Percentiles rank a stretch among this genome's conserved stretches.
Conservation (phyloP, 345 rosid genomes). For the Eucalyptus polyanthemos region DNA sequence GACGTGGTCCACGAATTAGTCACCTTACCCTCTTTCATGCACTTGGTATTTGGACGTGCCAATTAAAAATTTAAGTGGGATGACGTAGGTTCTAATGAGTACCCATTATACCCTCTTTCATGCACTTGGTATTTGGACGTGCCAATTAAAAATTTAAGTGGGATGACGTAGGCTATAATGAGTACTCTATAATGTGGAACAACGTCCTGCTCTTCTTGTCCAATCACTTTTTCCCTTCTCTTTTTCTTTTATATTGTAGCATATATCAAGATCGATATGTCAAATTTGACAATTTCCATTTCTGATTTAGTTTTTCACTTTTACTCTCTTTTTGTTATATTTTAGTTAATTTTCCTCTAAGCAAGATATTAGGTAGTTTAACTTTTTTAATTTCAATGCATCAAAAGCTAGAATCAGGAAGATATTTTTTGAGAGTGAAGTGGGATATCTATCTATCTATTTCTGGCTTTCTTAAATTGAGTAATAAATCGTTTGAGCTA, state of each 20-base stretch:
- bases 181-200: neutral
- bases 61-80: too few species aligned
- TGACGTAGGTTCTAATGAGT: too few species aligned
- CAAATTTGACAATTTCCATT: neutral
- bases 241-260: neutral
- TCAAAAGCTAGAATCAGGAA: neutral
- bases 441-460: neutral
- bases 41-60: too few species aligned
- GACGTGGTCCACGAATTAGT: neutral
- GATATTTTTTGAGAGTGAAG: neutral
- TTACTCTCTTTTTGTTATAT: neutral
- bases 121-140: neutral
- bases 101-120: too few species aligned
- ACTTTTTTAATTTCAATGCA: neutral
- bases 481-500: neutral
- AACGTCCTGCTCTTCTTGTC: neutral
- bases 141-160: neutral
- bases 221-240: neutral
- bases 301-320: neutral
- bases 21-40: neutral
- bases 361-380: neutral
- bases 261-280: neutral
- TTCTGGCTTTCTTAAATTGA: neutral
- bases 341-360: neutral
- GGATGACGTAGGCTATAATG: neutral